Conservation (phyloP, 2,329 filamentous ascomycete genomes). For the Tolypocladium tundrense region DNA sequence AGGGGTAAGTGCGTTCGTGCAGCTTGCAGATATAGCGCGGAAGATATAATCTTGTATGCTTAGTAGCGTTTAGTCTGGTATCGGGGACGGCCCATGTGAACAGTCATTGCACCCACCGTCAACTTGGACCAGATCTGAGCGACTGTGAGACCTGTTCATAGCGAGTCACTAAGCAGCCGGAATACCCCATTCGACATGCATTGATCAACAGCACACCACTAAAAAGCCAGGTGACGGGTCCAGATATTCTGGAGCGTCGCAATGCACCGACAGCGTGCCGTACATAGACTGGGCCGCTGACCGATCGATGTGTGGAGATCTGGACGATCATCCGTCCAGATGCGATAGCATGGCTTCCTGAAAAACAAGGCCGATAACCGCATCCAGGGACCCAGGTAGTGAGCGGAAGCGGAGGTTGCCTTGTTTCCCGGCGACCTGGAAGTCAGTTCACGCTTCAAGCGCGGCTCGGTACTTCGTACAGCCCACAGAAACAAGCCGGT, state of each 20-base stretch:
- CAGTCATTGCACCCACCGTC: not conserved
- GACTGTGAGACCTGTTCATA: too few relatives aligned
- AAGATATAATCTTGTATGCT: not conserved
- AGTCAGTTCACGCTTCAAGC: too few relatives aligned
- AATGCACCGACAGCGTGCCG: not conserved
- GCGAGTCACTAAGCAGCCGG: not conserved
- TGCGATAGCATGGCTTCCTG: not conserved
- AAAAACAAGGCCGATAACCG: not conserved
- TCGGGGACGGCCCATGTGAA: too few relatives aligned
- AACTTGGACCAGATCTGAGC: not conserved
- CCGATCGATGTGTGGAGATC: not conserved
- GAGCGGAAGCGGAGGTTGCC: too few relatives aligned
- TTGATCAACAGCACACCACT: not conserved
- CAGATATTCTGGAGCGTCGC: not conserved
- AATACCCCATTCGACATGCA: not conserved
- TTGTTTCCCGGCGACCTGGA: too few relatives aligned
- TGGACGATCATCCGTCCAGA: not conserved
- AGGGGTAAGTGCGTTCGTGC: not conserved
- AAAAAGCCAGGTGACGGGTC: not conserved
- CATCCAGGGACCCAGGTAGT: not conserved
- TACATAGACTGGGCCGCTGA: not conserved
- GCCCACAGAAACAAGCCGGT: too few relatives aligned
- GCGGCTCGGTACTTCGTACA: too few relatives aligned
- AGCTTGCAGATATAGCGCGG: not conserved
- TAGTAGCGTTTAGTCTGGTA: not conserved